phyloP scores from a whole-genome alignment of 257 asterid species.

The Solanum arcanum region DNA sequence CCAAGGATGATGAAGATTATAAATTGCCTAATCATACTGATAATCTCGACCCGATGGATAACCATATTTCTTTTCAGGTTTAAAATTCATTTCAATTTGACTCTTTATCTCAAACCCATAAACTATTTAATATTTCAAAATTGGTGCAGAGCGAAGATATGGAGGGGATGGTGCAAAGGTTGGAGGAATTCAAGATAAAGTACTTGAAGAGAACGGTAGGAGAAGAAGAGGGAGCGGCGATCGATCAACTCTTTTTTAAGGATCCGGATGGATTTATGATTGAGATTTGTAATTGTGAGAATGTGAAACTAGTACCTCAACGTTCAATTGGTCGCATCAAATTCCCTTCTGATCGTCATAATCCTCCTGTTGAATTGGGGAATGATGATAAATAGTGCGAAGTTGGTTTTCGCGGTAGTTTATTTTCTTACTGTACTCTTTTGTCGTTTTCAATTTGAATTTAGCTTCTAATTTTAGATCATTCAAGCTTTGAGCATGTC shows the following conservation, averaged over 20 bases:
- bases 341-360: constrained; percentile 43
- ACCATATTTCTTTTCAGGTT: constrained; percentile 69
- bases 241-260: constrained; percentile 61
- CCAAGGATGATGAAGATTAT: constrained; percentile 19
- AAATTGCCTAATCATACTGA: constrained; percentile 27
- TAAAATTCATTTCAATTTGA: background rate
- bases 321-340: constrained; percentile 32
- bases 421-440: background rate
- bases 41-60: constrained; percentile 55
- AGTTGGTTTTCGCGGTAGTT: background rate
- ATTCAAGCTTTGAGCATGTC: background rate
- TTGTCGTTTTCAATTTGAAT: background rate
- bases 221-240: constrained; percentile 25
- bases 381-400: background rate
- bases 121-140: background rate
- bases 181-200: constrained; percentile 23
- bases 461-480: background rate
- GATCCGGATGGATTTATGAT: constrained; percentile 82
- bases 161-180: constrained; percentile 48
- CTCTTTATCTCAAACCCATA: background rate
- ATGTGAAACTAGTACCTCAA: constrained; percentile 47
- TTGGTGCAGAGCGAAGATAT: constrained; percentile 48
- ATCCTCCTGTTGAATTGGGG: constrained; percentile 30
- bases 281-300: constrained; percentile 75
- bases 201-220: constrained; percentile 53